A percentile compares a stretch with the other conserved stretches of the same genome.
Conservation (phyloP, 176 grass and related monocot species). For the Aegilops umbellulata region DNA sequence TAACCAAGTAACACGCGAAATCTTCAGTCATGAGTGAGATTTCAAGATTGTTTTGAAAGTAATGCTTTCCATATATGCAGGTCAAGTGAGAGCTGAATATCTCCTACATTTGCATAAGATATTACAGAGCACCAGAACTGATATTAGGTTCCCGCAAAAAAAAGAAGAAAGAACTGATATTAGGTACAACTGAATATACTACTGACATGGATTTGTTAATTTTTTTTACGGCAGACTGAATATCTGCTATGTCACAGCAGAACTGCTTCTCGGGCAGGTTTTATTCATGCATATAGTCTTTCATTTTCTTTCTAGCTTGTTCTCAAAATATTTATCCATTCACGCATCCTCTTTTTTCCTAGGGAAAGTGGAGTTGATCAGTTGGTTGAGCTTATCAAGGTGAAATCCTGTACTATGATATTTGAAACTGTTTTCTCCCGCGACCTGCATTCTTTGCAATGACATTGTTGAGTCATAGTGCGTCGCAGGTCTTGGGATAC, state of each 20-base stretch:
- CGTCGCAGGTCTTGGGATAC: conserved; percentile 69
- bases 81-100: conserved; percentile 95
- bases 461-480: conserved; percentile 30
- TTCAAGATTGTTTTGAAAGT: neutral
- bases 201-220: conserved; percentile 63
- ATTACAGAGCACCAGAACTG: conserved; percentile 93
- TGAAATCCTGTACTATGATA: conserved; percentile 26
- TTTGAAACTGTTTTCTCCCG: neutral
- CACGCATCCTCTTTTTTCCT: conserved; percentile 79
- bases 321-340: conserved; percentile 14
- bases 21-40: neutral
- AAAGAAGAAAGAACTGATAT: conserved; percentile 31
- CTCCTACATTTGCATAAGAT: conserved; percentile 96
- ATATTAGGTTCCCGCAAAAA: too few relatives aligned
- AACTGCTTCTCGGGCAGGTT: conserved; percentile 92
- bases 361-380: conserved; percentile 98
- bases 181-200: conserved; percentile 90
- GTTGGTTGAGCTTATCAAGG: conserved; percentile 94
- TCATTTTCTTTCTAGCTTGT: neutral
- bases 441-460: neutral
- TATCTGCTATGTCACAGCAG: conserved; percentile 42
- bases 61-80: conserved; percentile 35
- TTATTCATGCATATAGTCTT: neutral
- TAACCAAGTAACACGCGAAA: too few relatives aligned
- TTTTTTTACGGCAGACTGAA: conserved; percentile 48